These are phyloP conservation scores for Termitomyces sp. DNA, from an alignment of 1,284 basidiomycete species.

Conservation along the genomic window DNA sequence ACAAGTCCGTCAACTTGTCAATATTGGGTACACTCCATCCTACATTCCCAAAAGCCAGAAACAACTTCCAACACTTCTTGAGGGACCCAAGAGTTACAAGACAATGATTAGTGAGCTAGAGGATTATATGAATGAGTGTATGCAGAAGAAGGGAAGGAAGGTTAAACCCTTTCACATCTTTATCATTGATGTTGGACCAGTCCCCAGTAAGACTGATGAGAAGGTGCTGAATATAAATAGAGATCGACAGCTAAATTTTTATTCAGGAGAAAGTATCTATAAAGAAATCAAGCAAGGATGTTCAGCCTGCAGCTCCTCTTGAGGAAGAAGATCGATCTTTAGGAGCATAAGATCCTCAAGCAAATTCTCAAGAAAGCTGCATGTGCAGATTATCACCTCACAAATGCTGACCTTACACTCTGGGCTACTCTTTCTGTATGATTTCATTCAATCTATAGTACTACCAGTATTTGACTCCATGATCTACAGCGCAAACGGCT, in stretches of 20 bases:
- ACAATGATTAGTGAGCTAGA: background rate
- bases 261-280: background rate
- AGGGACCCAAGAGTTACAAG: background rate
- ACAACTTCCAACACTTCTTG: background rate
- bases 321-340: background rate
- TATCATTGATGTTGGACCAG: background rate
- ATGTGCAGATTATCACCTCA: conserved; percentile 8
- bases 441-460: background rate
- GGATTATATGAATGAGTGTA: background rate
- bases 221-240: too few species aligned
- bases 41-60: background rate
- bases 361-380: background rate
- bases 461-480: background rate
- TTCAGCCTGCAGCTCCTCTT: background rate
- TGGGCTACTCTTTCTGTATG: conserved; percentile 9
- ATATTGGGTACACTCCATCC: background rate
- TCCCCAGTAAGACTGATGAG: background rate
- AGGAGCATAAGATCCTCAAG: background rate
- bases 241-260: background rate
- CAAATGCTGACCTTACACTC: conserved; percentile 7
- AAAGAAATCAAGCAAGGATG: background rate
- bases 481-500: background rate
- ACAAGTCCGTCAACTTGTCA: background rate
- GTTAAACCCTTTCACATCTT: background rate
- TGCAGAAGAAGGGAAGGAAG: background rate